Evolutionary conservation across 805 yeast genomes (phyloP), one percentile per base, ranked within the genome.

Genomic region (Schwanniomyces occidentalis): DNA sequence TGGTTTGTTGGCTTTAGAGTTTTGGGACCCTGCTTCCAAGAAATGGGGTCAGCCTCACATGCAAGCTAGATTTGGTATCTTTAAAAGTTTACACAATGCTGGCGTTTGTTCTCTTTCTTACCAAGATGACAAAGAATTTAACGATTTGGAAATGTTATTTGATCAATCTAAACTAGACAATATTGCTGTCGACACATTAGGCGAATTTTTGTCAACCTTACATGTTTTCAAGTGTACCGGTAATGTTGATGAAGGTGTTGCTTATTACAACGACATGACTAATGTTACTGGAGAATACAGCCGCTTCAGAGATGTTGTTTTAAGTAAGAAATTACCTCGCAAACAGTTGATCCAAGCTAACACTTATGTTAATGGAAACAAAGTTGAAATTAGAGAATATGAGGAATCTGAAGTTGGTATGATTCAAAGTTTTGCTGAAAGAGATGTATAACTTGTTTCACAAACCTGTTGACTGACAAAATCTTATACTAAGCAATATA

Each of bases 11-110:
- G 91, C 85, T 6, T 71, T 88, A 53, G 95, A 88, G 58, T 85
- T 74, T 56, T 88, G 95, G 88, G 95, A 88, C 58, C 95, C 95
- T 24, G 61, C 62, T 28, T 73, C 86, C 18, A 65, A 69, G 40
- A 87, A 86, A 62, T 88, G 96, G 95, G 96, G 96, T 19, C 96
- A 88, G 65, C 81, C 96, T 9, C 96, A 88, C 58, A 86, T 87
- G 88, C 95, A 87, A 65, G 96, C 95, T 3, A 73, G 96, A 59
- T 88, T 75, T 62, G 86, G 93, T 20, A 87, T 88, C 47, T 71
- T 85, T 73, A 85, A 85, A 64, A 74, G 82, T 9, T 80, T 85
- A 54, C 62, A 84, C 49, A 71, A 78, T 35, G 82, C 88, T 1
- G 80, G 84, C 18, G 81, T 87, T 24, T 80, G 80, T 17, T 63